Conservation (phyloP, 2,329 filamentous ascomycete species). For the Bipolaris sorokiniana region DNA sequence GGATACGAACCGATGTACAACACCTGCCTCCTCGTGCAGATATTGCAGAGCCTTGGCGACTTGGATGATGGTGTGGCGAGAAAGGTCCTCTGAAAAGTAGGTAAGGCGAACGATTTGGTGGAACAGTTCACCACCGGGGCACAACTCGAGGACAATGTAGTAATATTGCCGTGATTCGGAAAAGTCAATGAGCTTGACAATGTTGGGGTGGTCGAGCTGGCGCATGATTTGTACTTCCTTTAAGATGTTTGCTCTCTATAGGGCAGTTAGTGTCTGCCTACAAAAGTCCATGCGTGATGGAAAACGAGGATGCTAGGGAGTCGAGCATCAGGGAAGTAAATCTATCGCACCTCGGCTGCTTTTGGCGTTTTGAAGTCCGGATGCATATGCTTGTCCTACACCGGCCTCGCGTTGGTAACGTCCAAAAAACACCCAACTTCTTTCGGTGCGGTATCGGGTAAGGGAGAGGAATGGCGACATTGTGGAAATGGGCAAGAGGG, state of each 20-base stretch:
- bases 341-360: conserved; percentile 87
- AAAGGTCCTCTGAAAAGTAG: conserved; percentile 96
- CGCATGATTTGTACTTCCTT: conserved; percentile 99
- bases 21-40: conserved; percentile 89
- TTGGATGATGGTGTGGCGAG: conserved; percentile 90
- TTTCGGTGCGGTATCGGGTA: conserved; percentile 24
- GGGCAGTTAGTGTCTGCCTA: conserved; percentile 50
- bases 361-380: conserved; percentile 92
- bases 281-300: conserved; percentile 25
- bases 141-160: conserved; percentile 95
- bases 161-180: conserved; percentile 94
- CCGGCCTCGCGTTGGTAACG: conserved; percentile 58
- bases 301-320: conserved; percentile 37
- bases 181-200: conserved; percentile 92
- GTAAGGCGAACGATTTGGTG: conserved; percentile 98
- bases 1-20: conserved; percentile 85
- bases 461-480: conserved; percentile 40
- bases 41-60: conserved; percentile 95
- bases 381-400: conserved; percentile 90
- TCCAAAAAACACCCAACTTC: conserved; percentile 39
- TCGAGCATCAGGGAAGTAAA: conserved; percentile 35
- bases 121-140: conserved; percentile 94
- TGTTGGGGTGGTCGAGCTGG: conserved; percentile 93
- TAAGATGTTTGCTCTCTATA: conserved; percentile 90
- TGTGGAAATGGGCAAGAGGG: conserved; percentile 36